Evolutionary conservation across 2,329 filamentous ascomycete species (phyloP).

Genomic region (Xylaria sp.): DNA sequence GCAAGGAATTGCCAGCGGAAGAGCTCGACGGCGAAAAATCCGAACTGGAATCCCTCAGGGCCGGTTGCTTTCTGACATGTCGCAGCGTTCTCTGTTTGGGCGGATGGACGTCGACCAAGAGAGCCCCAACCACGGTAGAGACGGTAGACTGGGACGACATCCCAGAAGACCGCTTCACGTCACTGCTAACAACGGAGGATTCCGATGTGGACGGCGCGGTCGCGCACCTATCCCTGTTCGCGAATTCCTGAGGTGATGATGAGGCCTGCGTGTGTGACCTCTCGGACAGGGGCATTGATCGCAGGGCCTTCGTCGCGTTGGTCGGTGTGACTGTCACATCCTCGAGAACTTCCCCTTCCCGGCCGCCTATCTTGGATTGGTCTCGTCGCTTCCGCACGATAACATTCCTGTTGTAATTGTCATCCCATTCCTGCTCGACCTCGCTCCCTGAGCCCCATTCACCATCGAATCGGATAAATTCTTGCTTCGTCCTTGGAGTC

Average conservation of each 20-base stretch:
- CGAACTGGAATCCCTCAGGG: conserved; percentile 45
- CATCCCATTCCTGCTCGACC: conserved; percentile 58
- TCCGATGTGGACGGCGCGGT: conserved; percentile 42
- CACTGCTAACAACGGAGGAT: conserved; percentile 44
- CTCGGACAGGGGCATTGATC: conserved; percentile 51
- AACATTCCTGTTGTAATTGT: conserved; percentile 56
- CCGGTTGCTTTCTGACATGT: conserved; percentile 59
- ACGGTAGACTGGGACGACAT: conserved; percentile 57
- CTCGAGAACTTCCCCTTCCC: conserved; percentile 48
- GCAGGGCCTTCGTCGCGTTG: conserved; percentile 54
- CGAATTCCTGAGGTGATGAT: conserved; percentile 35
- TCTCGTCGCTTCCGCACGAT: conserved; percentile 52
- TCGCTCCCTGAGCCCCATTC: conserved; percentile 56
- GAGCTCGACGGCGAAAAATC: conserved; percentile 48
- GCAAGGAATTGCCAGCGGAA: conserved; percentile 47
- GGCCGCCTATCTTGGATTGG: conserved; percentile 33
- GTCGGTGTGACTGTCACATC: conserved; percentile 52
- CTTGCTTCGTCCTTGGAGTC: conserved; percentile 48
- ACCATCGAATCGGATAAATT: conserved; percentile 61
- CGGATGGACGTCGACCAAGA: conserved; percentile 55
- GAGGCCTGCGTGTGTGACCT: conserved; percentile 44
- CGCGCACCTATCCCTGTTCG: conserved; percentile 35
- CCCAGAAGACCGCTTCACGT: conserved; percentile 53
- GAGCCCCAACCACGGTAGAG: conserved; percentile 61
- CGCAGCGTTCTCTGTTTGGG: conserved; percentile 59